Percentiles rank a stretch among this genome's conserved stretches.
Evolutionary conservation across 2,329 filamentous ascomycete species (phyloP).

Genomic region (Cladosporium cucumerinum): DNA sequence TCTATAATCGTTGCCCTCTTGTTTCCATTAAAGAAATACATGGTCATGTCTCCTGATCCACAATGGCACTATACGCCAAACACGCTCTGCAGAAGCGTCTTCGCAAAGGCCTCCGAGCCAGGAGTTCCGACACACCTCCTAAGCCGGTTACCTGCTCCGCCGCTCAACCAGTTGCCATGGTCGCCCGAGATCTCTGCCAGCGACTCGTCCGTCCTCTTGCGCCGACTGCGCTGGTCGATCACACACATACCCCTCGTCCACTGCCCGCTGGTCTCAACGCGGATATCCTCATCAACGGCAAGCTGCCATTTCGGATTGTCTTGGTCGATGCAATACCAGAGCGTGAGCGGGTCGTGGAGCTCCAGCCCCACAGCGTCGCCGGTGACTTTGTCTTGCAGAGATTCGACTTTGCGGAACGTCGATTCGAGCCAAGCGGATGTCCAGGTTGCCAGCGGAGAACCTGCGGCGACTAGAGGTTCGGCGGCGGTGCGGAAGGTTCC

Average conservation of each 20-base stretch:
- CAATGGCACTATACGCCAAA: slow-evolving; percentile 16
- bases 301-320: slow-evolving; percentile 36
- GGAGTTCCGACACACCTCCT: slow-evolving; percentile 68
- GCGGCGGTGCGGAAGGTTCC: slow-evolving; percentile 36
- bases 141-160: slow-evolving; percentile 72
- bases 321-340: slow-evolving; percentile 36
- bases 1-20: neutral
- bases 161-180: slow-evolving; percentile 70
- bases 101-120: slow-evolving; percentile 43
- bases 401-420: slow-evolving; percentile 46
- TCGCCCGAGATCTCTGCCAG: slow-evolving; percentile 65
- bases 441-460: slow-evolving; percentile 47
- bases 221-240: slow-evolving; percentile 66
- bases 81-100: slow-evolving; percentile 21
- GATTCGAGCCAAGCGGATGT: slow-evolving; percentile 42
- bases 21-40: neutral
- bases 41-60: too few species aligned
- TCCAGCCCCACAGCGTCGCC: slow-evolving; percentile 40
- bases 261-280: slow-evolving; percentile 85
- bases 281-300: slow-evolving; percentile 66
- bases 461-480: slow-evolving; percentile 26
- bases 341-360: slow-evolving; percentile 46
- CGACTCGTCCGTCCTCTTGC: slow-evolving; percentile 48
- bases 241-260: slow-evolving; percentile 94
- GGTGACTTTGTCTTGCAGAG: slow-evolving; percentile 36